Evolutionary conservation across 2,329 filamentous ascomycete species (phyloP).

Genomic region (Lizonia empirigonia): DNA sequence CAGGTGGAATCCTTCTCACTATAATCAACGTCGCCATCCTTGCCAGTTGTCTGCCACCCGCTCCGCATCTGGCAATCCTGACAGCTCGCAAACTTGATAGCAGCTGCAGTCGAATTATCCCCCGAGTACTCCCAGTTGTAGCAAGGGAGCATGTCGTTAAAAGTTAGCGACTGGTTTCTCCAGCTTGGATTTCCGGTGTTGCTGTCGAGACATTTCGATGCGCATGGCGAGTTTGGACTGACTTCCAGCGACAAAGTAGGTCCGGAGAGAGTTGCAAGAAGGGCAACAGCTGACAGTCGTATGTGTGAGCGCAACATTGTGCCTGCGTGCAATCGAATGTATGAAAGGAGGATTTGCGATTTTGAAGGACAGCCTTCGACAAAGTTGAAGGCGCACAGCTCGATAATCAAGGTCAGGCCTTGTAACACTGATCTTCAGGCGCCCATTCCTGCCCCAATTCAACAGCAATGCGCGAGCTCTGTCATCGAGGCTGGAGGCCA

Average conservation of each 20-base stretch:
- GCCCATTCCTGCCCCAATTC: background rate
- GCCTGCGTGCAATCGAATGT: background rate
- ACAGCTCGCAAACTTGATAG: constrained; percentile 26
- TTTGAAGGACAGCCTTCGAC: background rate
- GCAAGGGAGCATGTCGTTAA: constrained; percentile 21
- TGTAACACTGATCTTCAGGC: background rate
- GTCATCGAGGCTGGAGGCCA: constrained; percentile 5
- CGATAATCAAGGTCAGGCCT: background rate
- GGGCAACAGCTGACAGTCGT: background rate
- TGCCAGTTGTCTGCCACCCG: background rate
- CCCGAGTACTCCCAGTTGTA: constrained; percentile 23
- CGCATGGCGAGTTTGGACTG: constrained; percentile 26
- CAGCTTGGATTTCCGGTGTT: constrained; percentile 18
- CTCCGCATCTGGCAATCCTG: constrained; percentile 25
- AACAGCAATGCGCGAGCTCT: constrained; percentile 2
- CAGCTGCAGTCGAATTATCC: constrained; percentile 20
- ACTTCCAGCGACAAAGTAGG: constrained; percentile 24
- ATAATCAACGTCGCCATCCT: constrained; percentile 10
- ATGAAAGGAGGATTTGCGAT: background rate
- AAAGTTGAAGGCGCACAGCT: background rate
- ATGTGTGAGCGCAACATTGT: constrained; percentile 3
- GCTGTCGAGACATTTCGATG: constrained; percentile 24
- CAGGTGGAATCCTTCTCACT: constrained; percentile 24
- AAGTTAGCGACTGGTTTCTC: constrained; percentile 18
- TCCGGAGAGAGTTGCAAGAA: constrained; percentile 1